Evolutionary conservation across 148 eudicot genomes (phyloP).

Genomic region (Beta vulgaris): DNA sequence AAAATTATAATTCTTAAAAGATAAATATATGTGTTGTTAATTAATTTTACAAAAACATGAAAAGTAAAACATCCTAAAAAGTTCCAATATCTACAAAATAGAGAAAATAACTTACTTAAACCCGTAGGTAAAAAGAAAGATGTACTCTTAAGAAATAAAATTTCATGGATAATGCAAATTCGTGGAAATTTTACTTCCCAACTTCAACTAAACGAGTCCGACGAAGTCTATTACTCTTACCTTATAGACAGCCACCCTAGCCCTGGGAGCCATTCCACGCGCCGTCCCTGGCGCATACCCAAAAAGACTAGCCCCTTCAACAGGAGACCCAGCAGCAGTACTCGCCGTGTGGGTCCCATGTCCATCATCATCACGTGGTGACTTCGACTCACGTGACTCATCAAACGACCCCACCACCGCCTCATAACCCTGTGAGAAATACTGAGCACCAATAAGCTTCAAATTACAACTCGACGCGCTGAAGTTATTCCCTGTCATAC

Average conservation of each 20-base stretch:
- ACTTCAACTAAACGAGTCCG: too few species aligned
- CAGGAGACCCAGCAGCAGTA: slow-evolving; percentile 57
- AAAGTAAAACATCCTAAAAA: too few species aligned
- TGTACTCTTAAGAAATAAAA: too few species aligned
- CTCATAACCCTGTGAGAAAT: slow-evolving; percentile 52
- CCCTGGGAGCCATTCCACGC: slow-evolving; percentile 62
- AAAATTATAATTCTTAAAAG: too few species aligned
- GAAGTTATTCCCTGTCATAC: slow-evolving; percentile 45
- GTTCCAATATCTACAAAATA: too few species aligned
- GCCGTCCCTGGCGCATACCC: slow-evolving; percentile 63
- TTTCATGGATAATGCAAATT: too few species aligned
- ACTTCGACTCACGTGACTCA: slow-evolving; percentile 40
- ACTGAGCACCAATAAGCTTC: slow-evolving; percentile 48
- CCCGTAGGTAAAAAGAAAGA: too few species aligned
- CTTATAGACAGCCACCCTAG: slow-evolving; percentile 55
- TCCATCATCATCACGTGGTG: slow-evolving; percentile 63
- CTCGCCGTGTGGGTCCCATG: slow-evolving; percentile 72
- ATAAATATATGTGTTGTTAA: too few species aligned
- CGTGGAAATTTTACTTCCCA: too few species aligned
- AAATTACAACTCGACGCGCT: slow-evolving; percentile 39
- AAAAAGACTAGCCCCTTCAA: slow-evolving; percentile 40
- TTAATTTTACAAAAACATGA: too few species aligned
- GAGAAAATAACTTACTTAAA: too few species aligned
- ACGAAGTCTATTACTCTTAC: background rate
- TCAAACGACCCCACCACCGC: slow-evolving; percentile 44